Base-by-base conservation (phyloP, 352 stramenopile genomes). In the Phytopythium mirpurense region DNA sequence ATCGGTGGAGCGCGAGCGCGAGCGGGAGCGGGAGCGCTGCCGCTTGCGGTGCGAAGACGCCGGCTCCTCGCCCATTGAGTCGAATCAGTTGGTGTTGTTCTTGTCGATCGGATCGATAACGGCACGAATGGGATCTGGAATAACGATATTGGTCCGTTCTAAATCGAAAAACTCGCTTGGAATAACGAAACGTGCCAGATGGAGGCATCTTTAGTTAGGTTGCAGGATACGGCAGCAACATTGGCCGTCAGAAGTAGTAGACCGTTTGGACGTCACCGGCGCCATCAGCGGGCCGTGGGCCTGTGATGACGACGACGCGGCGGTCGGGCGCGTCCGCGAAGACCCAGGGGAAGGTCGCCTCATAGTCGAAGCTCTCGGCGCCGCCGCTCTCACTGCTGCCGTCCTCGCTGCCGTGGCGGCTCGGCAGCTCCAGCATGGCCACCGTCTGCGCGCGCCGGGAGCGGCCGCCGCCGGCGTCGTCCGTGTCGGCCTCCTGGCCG, bases 21-120 rank as follows among this genome's bases (percentile, higher is more conserved):
- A 77, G 14, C 43, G 48, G 5, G 68, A 69, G 24, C 75, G 78
- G 5, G 68, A 69, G 24, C 75, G 78, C 74, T 87, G 72, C 42
- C 62, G 56, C 51, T 57, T 48, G 26, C 32, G 38, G 40, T 49
- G 37, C 21, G 27, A 24, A 12, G 43, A 16, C 27, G 26, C 31
- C 10, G 37, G 0, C 40, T 43, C n/a, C 37, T 43, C 37, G 7
- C 18, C 37, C 37, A 43, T 43, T 3, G 14, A 2, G 15, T 12
- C 31, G 15, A 38, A 2, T n/a, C n/a, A 44, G n/a, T 27, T 27
- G n/a, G n/a, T n/a, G n/a, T n/a, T n/a, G n/a, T n/a, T n/a, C n/a
- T n/a, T n/a, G n/a, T n/a, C n/a, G n/a, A n/a, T n/a, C n/a, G n/a
- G n/a, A n/a, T n/a, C n/a, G n/a, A n/a, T n/a, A n/a, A n/a, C n/a